Conservation (phyloP, 495 filamentous ascomycete species). For the Xylaria acuta region DNA sequence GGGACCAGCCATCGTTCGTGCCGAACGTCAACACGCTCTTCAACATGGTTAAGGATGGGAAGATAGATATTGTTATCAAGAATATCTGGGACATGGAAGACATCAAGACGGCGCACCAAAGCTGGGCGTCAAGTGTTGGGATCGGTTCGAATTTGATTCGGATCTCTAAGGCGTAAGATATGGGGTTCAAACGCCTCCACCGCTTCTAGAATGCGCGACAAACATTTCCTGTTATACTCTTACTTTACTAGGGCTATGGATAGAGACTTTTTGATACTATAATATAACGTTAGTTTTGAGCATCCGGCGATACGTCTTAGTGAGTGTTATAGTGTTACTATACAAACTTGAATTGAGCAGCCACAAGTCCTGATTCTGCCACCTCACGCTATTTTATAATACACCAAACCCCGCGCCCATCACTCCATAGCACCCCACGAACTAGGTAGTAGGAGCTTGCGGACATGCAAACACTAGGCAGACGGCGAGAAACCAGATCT, state of each 20-base stretch:
- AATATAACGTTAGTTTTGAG: no score
- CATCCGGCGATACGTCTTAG: no score
- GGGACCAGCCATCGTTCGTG: constrained; percentile 41
- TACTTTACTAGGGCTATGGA: constrained; percentile 39
- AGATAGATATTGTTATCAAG: constrained; percentile 50
- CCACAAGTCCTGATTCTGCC: no score
- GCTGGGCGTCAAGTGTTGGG: constrained; percentile 44
- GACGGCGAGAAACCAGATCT: no score
- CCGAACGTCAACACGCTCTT: constrained; percentile 40
- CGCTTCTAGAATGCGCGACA: background rate
- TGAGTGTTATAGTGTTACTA: no score
- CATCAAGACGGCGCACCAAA: constrained; percentile 47
- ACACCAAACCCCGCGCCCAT: no score
- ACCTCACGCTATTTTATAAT: no score
- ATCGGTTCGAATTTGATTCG: constrained; percentile 47
- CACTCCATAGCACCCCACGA: no score
- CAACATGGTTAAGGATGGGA: constrained; percentile 40
- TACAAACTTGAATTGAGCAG: no score
- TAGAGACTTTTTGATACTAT: background rate
- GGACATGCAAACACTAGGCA: no score
- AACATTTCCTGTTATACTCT: background rate
- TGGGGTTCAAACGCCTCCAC: no score
- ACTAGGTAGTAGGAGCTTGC: no score
- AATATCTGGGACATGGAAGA: constrained; percentile 49
- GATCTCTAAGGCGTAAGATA: background rate